Evolutionary conservation across 306 rosid genomes (phyloP).

Genomic region (Sechiopsis laciniata): DNA sequence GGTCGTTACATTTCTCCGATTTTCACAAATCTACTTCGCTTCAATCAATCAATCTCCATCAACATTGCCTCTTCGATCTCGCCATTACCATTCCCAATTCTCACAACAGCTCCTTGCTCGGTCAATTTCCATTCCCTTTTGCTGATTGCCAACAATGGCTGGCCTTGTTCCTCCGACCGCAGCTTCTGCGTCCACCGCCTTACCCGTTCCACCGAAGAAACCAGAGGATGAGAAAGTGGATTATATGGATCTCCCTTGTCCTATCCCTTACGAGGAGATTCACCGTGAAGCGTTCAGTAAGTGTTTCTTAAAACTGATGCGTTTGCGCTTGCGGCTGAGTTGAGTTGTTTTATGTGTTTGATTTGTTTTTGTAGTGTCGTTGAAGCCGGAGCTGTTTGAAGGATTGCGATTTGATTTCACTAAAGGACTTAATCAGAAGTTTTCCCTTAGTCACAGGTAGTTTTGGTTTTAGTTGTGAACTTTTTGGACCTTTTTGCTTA

Average conservation of each 20-base stretch:
- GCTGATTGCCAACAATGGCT: constrained; percentile 29
- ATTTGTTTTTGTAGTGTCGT: constrained; percentile 57
- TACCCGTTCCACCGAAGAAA: constrained; percentile 25
- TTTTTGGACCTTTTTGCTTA: background rate
- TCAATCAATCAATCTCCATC: too few species aligned
- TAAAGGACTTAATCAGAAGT: constrained; percentile 78
- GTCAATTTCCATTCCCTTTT: background rate
- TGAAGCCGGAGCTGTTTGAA: constrained; percentile 91
- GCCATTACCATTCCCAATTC: background rate
- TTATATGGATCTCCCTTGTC: constrained; percentile 79
- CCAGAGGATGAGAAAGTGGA: constrained; percentile 47
- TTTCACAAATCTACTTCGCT: too few species aligned
- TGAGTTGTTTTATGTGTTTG: background rate
- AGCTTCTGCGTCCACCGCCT: constrained; percentile 21
- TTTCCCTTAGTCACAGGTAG: constrained; percentile 94
- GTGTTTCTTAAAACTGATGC: constrained; percentile 23
- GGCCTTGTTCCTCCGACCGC: constrained; percentile 33
- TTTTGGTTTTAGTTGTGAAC: background rate
- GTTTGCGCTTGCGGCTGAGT: background rate
- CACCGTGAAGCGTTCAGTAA: constrained; percentile 94
- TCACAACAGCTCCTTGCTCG: background rate
- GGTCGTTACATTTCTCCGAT: too few species aligned
- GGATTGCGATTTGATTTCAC: constrained; percentile 95
- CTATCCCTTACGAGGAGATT: constrained; percentile 90
- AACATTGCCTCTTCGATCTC: too few species aligned